Percentiles rank a stretch among this genome's conserved stretches.
Evolutionary conservation across 2,329 filamentous ascomycete species (phyloP).

Genomic region (Xylaria arbuscula): DNA sequence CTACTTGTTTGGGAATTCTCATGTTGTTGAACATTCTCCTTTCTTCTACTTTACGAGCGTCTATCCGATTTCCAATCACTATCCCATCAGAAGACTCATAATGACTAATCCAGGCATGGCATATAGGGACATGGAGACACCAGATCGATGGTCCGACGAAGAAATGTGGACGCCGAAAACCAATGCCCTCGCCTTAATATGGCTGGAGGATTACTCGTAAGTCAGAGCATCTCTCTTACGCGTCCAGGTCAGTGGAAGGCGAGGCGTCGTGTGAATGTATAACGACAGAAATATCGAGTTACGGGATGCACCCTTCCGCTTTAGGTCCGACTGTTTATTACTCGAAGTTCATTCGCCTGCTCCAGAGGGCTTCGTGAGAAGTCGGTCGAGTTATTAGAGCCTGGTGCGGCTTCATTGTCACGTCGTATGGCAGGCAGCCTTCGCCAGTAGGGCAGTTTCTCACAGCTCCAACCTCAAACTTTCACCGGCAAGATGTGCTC

Average conservation of each 20-base stretch:
- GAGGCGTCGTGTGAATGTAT: background rate
- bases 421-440: background rate
- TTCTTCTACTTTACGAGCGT: background rate
- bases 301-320: background rate
- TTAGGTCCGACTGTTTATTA: background rate
- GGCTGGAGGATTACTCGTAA: constrained; percentile 1
- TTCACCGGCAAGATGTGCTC: background rate
- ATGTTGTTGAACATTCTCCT: background rate
- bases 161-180: background rate
- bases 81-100: background rate
- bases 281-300: background rate
- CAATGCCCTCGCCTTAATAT: background rate
- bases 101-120: background rate
- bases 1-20: background rate
- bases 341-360: background rate
- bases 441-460: background rate
- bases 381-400: background rate
- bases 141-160: too few species aligned
- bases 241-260: constrained; percentile 9
- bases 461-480: background rate
- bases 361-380: background rate
- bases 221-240: background rate
- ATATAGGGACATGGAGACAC: background rate
- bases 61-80: background rate
- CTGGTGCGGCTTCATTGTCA: background rate